These are phyloP conservation scores for Geotrichum australiense DNA, from an alignment of 1,139 yeast species.

Conservation along the genomic window DNA sequence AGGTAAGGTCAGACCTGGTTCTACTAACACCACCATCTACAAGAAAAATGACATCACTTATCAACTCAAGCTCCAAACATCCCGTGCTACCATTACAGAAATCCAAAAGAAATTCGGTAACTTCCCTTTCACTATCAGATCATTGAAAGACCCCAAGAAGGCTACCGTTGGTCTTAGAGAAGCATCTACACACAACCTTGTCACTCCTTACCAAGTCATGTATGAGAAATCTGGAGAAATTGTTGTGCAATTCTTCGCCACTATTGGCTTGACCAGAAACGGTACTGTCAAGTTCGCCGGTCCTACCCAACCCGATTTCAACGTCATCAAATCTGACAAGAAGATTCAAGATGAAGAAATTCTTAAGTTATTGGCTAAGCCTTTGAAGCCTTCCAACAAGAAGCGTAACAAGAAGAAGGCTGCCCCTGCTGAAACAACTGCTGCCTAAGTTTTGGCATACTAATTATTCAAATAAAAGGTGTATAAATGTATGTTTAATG, in stretches of 20 bases:
- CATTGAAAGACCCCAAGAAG: slow-evolving; percentile 62
- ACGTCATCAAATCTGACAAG: slow-evolving; percentile 53
- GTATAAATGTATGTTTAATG: too few relatives aligned
- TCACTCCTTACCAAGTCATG: slow-evolving; percentile 63
- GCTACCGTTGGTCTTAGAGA: slow-evolving; percentile 73
- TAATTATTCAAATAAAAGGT: too few relatives aligned
- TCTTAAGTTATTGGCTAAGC: slow-evolving; percentile 46
- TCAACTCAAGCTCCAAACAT: slow-evolving; percentile 65
- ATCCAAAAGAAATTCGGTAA: slow-evolving; percentile 58
- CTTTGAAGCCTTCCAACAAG: slow-evolving; percentile 51
- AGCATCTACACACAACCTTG: slow-evolving; percentile 61
- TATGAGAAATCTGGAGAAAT: slow-evolving; percentile 63
- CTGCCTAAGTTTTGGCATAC: too few relatives aligned
- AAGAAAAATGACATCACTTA: slow-evolving; percentile 66
- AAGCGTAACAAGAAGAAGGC: slow-evolving; percentile 40
- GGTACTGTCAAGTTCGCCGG: slow-evolving; percentile 64
- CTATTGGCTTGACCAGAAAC: slow-evolving; percentile 67
- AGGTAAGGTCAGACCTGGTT: slow-evolving; percentile 61
- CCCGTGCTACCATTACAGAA: slow-evolving; percentile 62
- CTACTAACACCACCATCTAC: slow-evolving; percentile 62
- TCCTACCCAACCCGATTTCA: slow-evolving; percentile 44
- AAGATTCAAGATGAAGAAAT: slow-evolving; percentile 49
- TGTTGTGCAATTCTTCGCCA: slow-evolving; percentile 70
- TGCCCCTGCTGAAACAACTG: slow-evolving; percentile 18
- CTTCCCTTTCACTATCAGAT: slow-evolving; percentile 66